Evolutionary conservation across 2,329 filamentous ascomycete species (phyloP), one percentile per base, ranked within the genome.

Genomic region (Pseudogymnoascus sp.): DNA sequence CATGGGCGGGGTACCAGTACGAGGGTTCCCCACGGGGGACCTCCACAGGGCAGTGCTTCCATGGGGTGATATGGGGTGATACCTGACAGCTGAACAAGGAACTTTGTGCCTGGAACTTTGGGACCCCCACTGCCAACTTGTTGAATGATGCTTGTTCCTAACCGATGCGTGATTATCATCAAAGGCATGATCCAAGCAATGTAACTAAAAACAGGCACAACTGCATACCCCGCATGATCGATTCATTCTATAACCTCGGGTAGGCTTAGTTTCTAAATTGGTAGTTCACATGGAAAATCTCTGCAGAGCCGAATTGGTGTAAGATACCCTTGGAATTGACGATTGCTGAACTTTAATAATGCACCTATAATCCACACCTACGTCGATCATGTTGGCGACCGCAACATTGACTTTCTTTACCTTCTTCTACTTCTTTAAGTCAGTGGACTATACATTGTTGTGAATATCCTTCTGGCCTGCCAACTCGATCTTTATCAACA

Each of bases 301-400:
- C 9, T 33, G 1, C 0, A 54, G n/a, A 54, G 26, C 44, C 44
- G 44, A 54, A 33, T 33, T 54, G 44, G 44, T 54, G 26, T 2
- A 2, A 54, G 33, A 33, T 29, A 2, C 4, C n/a, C 29, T 54
- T 33, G n/a, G 31, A 33, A 54, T 2, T 33, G 26, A 33, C 17
- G 47, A 33, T 33, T 33, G n/a, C n/a, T 54, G 29, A 33, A 33
- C 29, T 33, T 54, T 54, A 54, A 54, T 54, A 54, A 33, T 33
- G 29, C 26, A 54, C n/a, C 11, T n/a, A 54, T 21, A 54, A 33
- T 54, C 29, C 47, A 33, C 47, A 54, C 47, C n/a, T 31, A 3
- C 15, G 47, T 54, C 47, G 15, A 54, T 54, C 47, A 54, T 54
- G 47, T 15, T 33, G 47, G 47, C 47, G 47, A 54, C n/a, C 47